These are phyloP conservation scores for Tinospora cordifolia DNA, from an alignment of 164 flowering plant genomes.

Conservation along the genomic window DNA sequence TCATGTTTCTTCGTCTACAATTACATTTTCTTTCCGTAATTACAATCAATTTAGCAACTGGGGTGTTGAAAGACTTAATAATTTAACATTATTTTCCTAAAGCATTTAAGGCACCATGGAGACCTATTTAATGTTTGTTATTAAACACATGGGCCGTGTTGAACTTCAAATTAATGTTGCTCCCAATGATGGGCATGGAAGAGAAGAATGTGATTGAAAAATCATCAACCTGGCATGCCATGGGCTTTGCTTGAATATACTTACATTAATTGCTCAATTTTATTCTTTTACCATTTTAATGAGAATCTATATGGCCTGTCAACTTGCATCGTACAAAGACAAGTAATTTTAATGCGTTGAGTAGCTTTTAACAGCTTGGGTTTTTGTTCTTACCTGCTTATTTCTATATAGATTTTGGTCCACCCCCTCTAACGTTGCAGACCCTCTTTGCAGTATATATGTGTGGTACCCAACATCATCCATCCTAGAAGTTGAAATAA, in stretches of 20 bases:
- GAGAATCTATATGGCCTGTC: neutral
- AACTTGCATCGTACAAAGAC: neutral
- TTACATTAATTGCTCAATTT: neutral
- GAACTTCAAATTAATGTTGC: no score
- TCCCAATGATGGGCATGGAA: no score
- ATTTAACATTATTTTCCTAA: no score
- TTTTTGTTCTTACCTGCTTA: slow-evolving; percentile 42
- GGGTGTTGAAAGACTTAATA: no score
- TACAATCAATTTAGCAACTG: no score
- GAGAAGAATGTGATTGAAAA: no score
- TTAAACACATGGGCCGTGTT: no score
- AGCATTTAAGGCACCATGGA: no score
- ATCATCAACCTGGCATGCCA: neutral
- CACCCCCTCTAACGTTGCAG: slow-evolving; percentile 21
- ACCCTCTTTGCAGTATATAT: slow-evolving; percentile 21
- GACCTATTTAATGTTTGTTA: no score
- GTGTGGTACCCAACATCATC: slow-evolving; percentile 15
- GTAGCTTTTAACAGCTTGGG: slow-evolving; percentile 41
- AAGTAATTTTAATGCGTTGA: slow-evolving; percentile 17
- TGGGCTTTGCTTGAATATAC: neutral
- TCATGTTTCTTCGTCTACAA: no score
- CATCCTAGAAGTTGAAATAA: slow-evolving; percentile 3
- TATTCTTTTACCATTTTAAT: neutral
- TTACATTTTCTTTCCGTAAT: no score
- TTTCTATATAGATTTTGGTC: slow-evolving; percentile 47